phyloP scores from a whole-genome alignment of 345 rosid genomes.

The Gossypium raimondii region DNA sequence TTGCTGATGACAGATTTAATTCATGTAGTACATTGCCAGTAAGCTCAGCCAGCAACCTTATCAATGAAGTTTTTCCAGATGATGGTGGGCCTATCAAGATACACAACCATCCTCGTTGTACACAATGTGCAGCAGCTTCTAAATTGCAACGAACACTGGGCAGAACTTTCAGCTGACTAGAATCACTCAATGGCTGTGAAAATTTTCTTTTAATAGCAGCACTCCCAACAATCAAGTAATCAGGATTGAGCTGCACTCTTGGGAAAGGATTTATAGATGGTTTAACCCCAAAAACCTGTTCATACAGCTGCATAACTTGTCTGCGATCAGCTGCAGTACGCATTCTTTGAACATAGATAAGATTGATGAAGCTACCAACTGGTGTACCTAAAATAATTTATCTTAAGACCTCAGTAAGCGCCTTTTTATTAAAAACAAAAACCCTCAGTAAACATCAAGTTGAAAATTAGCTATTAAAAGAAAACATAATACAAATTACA shows the following conservation, averaged over 20 bases:
- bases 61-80: conserved; percentile 88
- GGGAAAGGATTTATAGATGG: conserved; percentile 78
- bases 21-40: conserved; percentile 76
- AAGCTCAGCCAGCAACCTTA: conserved; percentile 74
- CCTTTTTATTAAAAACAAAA: no score
- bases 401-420: background rate
- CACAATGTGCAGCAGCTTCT: conserved; percentile 84
- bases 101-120: conserved; percentile 76
- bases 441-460: background rate
- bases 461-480: conserved; percentile 9
- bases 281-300: conserved; percentile 56
- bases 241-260: conserved; percentile 62
- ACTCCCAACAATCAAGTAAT: conserved; percentile 58
- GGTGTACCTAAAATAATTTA: conserved; percentile 41
- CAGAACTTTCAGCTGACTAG: conserved; percentile 54
- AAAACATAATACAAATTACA: conserved; percentile 16
- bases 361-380: conserved; percentile 59
- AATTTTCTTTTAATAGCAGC: conserved; percentile 60
- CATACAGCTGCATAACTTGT: conserved; percentile 63
- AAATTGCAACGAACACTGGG: conserved; percentile 72
- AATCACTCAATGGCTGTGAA: conserved; percentile 30
- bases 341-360: conserved; percentile 87
- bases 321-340: conserved; percentile 80
- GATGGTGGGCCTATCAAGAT: conserved; percentile 87
- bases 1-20: conserved; percentile 77